phyloP scores from a whole-genome alignment of 139 green algal genomes.

The Medakamo hakoo region DNA sequence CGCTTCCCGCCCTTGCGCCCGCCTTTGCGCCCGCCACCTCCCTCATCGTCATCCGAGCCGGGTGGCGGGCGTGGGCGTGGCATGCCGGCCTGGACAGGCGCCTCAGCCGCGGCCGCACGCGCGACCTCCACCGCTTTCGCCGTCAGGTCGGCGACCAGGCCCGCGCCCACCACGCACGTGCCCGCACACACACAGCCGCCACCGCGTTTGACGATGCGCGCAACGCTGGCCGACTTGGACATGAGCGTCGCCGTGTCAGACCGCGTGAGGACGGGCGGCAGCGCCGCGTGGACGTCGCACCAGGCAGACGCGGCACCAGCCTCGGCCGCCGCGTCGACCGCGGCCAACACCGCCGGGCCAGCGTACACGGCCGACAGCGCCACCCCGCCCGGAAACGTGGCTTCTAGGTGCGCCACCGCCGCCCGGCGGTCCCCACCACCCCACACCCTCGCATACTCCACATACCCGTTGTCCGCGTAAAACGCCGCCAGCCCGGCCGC shows the following conservation, averaged over 20 bases:
- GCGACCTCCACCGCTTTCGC: constrained; percentile 16
- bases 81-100: constrained; percentile 6
- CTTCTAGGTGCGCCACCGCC: constrained; percentile 26
- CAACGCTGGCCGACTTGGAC: constrained; percentile 5
- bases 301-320: constrained; percentile 6
- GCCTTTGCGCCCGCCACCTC: constrained; percentile 24
- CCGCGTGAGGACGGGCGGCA: constrained; percentile 23
- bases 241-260: constrained; percentile 29
- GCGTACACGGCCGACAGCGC: constrained; percentile 45
- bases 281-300: constrained; percentile 29
- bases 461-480: constrained; percentile 67
- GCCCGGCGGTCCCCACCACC: background rate
- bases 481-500: constrained; percentile 42
- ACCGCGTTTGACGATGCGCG: background rate
- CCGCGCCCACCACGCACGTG: constrained; percentile 25
- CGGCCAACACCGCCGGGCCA: constrained; percentile 8
- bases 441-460: constrained; percentile 47
- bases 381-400: constrained; percentile 42
- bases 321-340: constrained; percentile 1
- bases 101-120: constrained; percentile 13
- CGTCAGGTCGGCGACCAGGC: constrained; percentile 19
- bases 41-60: constrained; percentile 26
- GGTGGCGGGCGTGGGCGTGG: constrained; percentile 4
- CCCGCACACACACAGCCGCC: constrained; percentile 18
- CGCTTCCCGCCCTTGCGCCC: constrained; percentile 8